Conservation (phyloP, 2,329 filamentous ascomycete species). For the Aspergillus ibericus region DNA sequence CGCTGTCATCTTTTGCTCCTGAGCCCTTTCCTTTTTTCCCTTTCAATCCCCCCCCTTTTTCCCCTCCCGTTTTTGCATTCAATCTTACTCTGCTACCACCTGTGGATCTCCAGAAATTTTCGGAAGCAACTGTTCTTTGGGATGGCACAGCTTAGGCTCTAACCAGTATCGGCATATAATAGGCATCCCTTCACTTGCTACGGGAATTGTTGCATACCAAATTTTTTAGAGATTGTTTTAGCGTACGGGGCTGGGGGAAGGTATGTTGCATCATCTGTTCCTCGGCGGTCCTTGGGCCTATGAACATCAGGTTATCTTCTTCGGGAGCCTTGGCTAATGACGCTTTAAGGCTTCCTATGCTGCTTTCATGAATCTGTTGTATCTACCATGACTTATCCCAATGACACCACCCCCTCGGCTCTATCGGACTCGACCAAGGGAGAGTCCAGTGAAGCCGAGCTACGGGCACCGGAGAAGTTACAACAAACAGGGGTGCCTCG, state of each 20-base stretch:
- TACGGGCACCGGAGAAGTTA: background rate
- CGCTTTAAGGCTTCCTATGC: background rate
- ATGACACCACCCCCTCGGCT: slow-evolving; percentile 13
- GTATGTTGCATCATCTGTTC: slow-evolving; percentile 3
- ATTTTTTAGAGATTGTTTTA: background rate
- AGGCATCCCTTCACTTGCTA: background rate
- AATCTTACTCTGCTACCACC: background rate
- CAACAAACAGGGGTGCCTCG: slow-evolving; percentile 1
- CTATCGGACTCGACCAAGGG: slow-evolving; percentile 6
- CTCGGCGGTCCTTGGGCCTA: background rate
- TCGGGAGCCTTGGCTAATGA: background rate
- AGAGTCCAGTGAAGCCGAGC: background rate
- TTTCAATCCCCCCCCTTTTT: no score
- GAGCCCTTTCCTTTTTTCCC: background rate
- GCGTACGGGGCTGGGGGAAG: background rate
- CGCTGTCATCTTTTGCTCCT: no score
- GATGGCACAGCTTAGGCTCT: background rate
- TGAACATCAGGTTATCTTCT: background rate
- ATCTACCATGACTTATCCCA: slow-evolving; percentile 12
- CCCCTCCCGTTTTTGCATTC: background rate
- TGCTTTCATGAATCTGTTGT: background rate
- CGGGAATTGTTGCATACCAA: background rate
- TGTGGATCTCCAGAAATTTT: background rate
- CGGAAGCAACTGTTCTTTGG: background rate
- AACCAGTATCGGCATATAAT: background rate